A percentile compares a stretch with the other conserved stretches of the same genome.
These are phyloP conservation scores for Akanthomyces dipterigenus DNA, from an alignment of 2,329 filamentous ascomycete species.

Conservation along the genomic window DNA sequence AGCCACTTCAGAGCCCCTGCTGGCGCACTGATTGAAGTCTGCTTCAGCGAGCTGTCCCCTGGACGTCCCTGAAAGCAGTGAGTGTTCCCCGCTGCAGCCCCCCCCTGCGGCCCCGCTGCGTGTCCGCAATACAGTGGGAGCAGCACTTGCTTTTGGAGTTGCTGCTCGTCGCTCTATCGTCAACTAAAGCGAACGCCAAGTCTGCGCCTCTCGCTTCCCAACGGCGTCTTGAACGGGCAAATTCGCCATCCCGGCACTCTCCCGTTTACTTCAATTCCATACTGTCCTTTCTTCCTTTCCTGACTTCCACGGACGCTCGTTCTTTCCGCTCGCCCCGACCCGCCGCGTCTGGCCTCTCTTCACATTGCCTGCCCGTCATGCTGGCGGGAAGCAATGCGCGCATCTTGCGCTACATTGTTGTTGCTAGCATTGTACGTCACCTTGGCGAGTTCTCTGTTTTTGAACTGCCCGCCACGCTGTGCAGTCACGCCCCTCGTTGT, in stretches of 20 bases:
- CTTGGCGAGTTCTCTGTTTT: conserved; percentile 11
- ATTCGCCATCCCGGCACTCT: not conserved
- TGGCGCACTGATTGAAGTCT: not conserved
- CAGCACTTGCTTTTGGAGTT: not conserved
- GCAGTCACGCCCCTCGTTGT: not conserved
- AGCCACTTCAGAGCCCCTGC: not conserved
- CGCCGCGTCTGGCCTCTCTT: not conserved
- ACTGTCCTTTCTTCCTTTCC: not conserved
- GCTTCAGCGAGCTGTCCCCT: not conserved
- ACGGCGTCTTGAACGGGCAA: not conserved
- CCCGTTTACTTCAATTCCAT: not conserved
- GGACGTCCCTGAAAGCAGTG: not conserved
- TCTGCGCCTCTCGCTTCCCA: not conserved
- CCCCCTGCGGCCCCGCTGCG: not conserved
- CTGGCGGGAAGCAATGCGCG: conserved; percentile 65
- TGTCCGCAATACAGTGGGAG: not conserved
- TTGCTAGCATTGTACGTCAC: conserved; percentile 71
- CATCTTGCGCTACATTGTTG: conserved; percentile 70
- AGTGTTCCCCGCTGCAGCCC: not conserved
- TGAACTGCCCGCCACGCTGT: conserved; percentile 12
- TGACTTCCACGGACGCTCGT: not conserved
- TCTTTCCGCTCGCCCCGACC: not conserved
- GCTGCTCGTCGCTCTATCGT: too few relatives aligned
- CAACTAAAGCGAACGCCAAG: not conserved
- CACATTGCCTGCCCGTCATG: conserved; percentile 20